These are phyloP conservation scores for Cryptococcus neoformans DNA, from an alignment of 1,284 basidiomycete species.

Conservation along the genomic window DNA sequence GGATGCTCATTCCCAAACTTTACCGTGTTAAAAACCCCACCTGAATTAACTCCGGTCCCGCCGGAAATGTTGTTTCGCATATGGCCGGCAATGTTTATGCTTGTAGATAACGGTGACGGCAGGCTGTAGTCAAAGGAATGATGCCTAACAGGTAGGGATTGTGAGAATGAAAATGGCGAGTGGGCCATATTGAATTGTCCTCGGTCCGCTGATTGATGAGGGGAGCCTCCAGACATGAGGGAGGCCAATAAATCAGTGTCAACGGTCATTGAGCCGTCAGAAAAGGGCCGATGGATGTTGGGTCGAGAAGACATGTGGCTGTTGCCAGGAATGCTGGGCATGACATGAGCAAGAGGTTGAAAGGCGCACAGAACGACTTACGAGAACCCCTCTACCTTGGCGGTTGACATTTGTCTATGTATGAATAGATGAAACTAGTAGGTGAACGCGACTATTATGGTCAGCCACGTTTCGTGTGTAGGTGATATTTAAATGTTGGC, in stretches of 20 bases:
- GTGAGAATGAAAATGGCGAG: constrained; percentile 17
- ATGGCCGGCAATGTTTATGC: constrained; percentile 1
- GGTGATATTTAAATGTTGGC: neutral
- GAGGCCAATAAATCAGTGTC: constrained; percentile 37
- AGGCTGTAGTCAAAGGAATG: constrained; percentile 35
- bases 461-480: neutral
- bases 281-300: constrained; percentile 35
- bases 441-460: neutral
- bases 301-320: constrained; percentile 21
- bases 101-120: constrained; percentile 24
- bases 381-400: constrained; percentile 37
- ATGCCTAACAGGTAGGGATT: constrained; percentile 12
- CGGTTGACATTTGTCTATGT: constrained; percentile 9
- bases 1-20: constrained; percentile 36
- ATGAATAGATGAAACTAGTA: neutral
- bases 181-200: neutral
- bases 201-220: neutral
- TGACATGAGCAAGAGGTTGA: neutral
- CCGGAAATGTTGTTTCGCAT: neutral
- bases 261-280: constrained; percentile 43
- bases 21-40: constrained; percentile 24
- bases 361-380: constrained; percentile 8
- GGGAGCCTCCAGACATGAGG: constrained; percentile 19
- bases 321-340: constrained; percentile 18
- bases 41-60: neutral